phyloP scores from a whole-genome alignment of 139 green algal genomes.

The Chlorella sp. region DNA sequence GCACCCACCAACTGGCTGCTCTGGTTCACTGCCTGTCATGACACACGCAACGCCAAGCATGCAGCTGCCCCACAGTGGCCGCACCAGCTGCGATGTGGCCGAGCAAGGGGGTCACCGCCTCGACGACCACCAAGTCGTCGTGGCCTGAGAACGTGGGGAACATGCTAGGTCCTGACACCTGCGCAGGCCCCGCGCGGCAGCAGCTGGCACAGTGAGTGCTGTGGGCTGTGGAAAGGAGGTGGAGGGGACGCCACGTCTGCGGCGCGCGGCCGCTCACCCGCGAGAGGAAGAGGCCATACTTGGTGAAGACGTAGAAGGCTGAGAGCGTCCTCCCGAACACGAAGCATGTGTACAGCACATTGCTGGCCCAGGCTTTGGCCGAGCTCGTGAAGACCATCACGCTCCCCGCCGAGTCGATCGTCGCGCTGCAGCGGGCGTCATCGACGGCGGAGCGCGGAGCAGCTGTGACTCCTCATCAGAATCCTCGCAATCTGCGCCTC shows the following conservation, averaged over 20 bases:
- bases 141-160: slow-evolving; percentile 41
- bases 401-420: too few species aligned
- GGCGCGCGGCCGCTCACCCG: slow-evolving; percentile 6
- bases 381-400: too few species aligned
- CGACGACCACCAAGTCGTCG: slow-evolving; percentile 36
- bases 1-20: too few species aligned
- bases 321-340: slow-evolving; percentile 19
- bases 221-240: background rate
- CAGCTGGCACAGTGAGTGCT: too few species aligned
- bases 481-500: too few species aligned
- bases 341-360: background rate
- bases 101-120: slow-evolving; percentile 27
- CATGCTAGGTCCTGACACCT: slow-evolving; percentile 46
- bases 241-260: background rate
- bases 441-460: too few species aligned
- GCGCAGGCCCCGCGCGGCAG: too few species aligned
- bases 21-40: too few species aligned
- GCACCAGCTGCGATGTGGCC: slow-evolving; percentile 1
- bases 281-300: slow-evolving; percentile 28
- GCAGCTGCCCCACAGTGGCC: background rate
- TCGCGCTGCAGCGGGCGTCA: too few species aligned
- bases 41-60: background rate
- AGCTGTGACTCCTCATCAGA: too few species aligned
- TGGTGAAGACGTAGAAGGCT: slow-evolving; percentile 22
- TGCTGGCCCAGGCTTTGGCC: background rate